Conservation (phyloP, 768 basidiomycete species). For the Mycena metata region DNA sequence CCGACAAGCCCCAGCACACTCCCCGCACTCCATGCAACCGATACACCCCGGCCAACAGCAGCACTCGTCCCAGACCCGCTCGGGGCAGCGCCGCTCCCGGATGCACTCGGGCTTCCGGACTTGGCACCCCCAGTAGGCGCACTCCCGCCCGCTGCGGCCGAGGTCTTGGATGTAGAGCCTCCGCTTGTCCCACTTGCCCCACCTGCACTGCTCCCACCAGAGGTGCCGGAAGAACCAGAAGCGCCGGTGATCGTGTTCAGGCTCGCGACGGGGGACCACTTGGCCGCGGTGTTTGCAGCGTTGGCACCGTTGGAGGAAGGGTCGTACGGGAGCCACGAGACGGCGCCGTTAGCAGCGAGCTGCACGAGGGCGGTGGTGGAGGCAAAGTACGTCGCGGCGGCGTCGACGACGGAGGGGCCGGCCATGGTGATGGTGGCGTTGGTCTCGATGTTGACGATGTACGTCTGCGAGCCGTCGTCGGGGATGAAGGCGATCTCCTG, state of each 20-base stretch:
- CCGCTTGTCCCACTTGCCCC: background rate
- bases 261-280: conserved; percentile 62
- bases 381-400: conserved; percentile 74
- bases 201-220: background rate
- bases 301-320: conserved; percentile 59
- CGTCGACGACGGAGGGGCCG: conserved; percentile 72
- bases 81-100: background rate
- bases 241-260: conserved; percentile 56
- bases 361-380: conserved; percentile 74
- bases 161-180: background rate
- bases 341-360: conserved; percentile 69
- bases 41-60: background rate
- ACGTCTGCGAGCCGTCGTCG: conserved; percentile 78
- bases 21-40: conserved; percentile 25
- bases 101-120: conserved; percentile 3
- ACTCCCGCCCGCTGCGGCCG: background rate
- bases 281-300: conserved; percentile 57
- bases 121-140: background rate
- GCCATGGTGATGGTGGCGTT: conserved; percentile 75
- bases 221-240: background rate
- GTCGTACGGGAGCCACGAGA: conserved; percentile 73
- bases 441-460: conserved; percentile 78
- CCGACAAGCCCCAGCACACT: conserved; percentile 27
- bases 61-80: conserved; percentile 13
- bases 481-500: conserved; percentile 84